phyloP scores from a whole-genome alignment of 176 grass and related monocot species.

The Olyra latifolia region DNA sequence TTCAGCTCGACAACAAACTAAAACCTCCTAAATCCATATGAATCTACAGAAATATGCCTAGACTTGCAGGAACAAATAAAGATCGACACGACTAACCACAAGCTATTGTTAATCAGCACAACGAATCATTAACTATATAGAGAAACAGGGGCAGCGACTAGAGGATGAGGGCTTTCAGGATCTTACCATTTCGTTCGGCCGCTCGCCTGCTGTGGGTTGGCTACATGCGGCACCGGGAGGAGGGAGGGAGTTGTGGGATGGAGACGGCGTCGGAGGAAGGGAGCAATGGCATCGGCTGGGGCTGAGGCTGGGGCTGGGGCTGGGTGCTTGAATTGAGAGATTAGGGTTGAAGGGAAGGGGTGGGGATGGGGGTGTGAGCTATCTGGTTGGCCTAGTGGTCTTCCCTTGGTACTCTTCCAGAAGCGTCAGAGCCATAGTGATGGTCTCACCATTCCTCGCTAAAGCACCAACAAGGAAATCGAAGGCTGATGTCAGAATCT shows the following conservation, averaged over 20 bases:
- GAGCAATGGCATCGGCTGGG: too few species aligned
- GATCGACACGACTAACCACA: background rate
- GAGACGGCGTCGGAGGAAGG: too few species aligned
- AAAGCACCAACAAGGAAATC: constrained; percentile 56
- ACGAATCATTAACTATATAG: too few species aligned
- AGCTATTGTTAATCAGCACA: too few species aligned
- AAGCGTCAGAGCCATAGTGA: constrained; percentile 56
- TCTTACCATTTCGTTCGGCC: constrained; percentile 45
- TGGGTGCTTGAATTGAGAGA: too few species aligned
- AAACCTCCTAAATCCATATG: background rate
- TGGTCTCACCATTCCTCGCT: constrained; percentile 69
- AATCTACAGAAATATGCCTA: background rate
- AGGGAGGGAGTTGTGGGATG: background rate
- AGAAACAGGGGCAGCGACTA: background rate
- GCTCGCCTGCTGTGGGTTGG: constrained; percentile 7
- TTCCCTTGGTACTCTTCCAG: constrained; percentile 65
- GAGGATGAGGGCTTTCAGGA: background rate
- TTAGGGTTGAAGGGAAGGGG: too few species aligned
- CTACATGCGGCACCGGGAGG: constrained; percentile 11
- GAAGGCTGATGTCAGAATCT: constrained; percentile 41
- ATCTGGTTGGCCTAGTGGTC: too few species aligned
- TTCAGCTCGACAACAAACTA: background rate
- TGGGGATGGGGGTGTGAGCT: too few species aligned
- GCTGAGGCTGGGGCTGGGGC: too few species aligned
- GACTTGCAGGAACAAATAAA: background rate